A percentile compares a stretch with the other conserved stretches of the same genome.
Conservation (phyloP, 345 rosid species). For the Hibiscus syriacus region DNA sequence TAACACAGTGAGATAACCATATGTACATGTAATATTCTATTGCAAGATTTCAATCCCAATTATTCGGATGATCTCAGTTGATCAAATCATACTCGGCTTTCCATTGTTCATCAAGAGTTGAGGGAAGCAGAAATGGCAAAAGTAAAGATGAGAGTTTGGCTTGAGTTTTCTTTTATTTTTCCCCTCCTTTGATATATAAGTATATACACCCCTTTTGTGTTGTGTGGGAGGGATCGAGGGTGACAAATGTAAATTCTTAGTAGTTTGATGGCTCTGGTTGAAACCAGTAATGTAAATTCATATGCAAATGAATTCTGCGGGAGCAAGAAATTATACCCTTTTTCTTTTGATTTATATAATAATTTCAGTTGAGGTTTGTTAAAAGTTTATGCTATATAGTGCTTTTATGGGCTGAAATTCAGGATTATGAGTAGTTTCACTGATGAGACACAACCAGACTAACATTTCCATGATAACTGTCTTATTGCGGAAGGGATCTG, state of each 20-base stretch:
- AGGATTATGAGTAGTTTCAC: too few relatives aligned
- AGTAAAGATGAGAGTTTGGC: slow-evolving; percentile 21
- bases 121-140: slow-evolving; percentile 21
- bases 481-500: too few relatives aligned
- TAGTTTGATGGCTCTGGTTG: slow-evolving; percentile 34
- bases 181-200: neutral
- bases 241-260: slow-evolving; percentile 55
- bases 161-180: slow-evolving; percentile 13
- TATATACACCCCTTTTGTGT: neutral
- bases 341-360: too few relatives aligned
- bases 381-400: too few relatives aligned
- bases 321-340: neutral
- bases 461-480: too few relatives aligned
- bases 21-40: slow-evolving; percentile 25
- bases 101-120: slow-evolving; percentile 8
- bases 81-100: slow-evolving; percentile 9
- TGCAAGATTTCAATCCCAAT: slow-evolving; percentile 18
- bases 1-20: slow-evolving; percentile 20
- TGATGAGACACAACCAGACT: too few relatives aligned
- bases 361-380: too few relatives aligned
- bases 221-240: slow-evolving; percentile 32
- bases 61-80: slow-evolving; percentile 16
- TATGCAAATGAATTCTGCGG: slow-evolving; percentile 21
- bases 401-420: too few relatives aligned
- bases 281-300: slow-evolving; percentile 22